Conservation (phyloP, 2,329 filamentous ascomycete genomes). For the Penicillium fuscoglaucum region DNA sequence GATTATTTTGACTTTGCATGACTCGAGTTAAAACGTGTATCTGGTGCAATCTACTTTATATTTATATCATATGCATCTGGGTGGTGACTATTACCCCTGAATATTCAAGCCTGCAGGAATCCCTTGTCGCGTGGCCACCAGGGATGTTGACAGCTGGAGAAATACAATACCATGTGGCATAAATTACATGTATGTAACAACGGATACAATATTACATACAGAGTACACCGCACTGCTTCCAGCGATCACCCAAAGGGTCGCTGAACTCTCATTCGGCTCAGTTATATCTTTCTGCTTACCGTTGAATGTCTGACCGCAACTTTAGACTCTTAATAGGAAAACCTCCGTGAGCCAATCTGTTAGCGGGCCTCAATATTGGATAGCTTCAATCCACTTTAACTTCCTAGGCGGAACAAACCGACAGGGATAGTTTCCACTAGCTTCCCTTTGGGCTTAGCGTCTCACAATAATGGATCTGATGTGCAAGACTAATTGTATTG, state of each 20-base stretch:
- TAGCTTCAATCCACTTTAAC: slow-evolving; percentile 9
- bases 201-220: not conserved
- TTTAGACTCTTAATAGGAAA: slow-evolving; percentile 14
- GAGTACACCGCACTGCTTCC: not conserved
- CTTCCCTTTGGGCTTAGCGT: slow-evolving; percentile 1
- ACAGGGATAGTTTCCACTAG: slow-evolving; percentile 6
- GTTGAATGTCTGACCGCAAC: slow-evolving; percentile 25
- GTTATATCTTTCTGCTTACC: not conserved
- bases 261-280: slow-evolving; percentile 2
- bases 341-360: slow-evolving; percentile 13
- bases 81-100: slow-evolving; percentile 6
- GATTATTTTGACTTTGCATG: slow-evolving; percentile 1
- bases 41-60: not conserved
- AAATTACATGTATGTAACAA: not conserved
- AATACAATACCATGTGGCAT: slow-evolving; percentile 8
- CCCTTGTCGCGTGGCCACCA: slow-evolving; percentile 32
- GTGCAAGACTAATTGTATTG: slow-evolving; percentile 2
- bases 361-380: slow-evolving; percentile 21
- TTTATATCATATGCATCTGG: not conserved
- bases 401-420: slow-evolving; percentile 16
- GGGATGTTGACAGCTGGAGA: slow-evolving; percentile 22
- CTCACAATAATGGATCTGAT: slow-evolving; percentile 6
- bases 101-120: slow-evolving; percentile 18
- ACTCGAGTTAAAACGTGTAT: not conserved
- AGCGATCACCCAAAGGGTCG: slow-evolving; percentile 4